Evolutionary conservation across 139 green algal species (phyloP).

Genomic region (Pleodorina starrii): DNA sequence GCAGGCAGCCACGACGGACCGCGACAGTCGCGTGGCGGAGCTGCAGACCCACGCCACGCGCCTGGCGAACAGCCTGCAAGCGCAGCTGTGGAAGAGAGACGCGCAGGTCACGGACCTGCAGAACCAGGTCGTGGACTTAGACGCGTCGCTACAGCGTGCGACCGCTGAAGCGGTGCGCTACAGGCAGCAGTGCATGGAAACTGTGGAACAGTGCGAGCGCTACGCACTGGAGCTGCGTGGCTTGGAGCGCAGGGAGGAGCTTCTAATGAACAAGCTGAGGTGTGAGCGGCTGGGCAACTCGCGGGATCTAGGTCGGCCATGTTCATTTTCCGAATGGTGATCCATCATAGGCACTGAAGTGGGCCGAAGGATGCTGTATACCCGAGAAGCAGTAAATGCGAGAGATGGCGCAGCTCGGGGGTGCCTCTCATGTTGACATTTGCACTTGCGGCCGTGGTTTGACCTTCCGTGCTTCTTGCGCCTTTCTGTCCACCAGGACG

Average conservation of each 20-base stretch:
- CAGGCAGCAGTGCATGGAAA: background rate
- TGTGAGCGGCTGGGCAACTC: too few relatives aligned
- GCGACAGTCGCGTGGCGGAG: background rate
- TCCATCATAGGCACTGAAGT: too few relatives aligned
- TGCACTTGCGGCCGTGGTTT: too few relatives aligned
- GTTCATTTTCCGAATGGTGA: too few relatives aligned
- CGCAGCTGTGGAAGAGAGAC: background rate
- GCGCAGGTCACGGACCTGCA: conserved; percentile 2
- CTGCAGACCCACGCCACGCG: conserved; percentile 3
- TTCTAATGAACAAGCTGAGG: background rate
- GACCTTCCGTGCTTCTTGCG: too few relatives aligned
- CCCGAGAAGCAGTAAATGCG: too few relatives aligned
- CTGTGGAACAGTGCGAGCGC: background rate
- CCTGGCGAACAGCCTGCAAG: background rate
- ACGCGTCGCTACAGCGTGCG: background rate
- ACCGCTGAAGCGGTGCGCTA: background rate
- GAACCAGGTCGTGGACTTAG: background rate
- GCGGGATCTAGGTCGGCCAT: too few relatives aligned
- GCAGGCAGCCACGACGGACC: background rate
- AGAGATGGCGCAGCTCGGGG: too few relatives aligned
- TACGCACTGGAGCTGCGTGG: background rate
- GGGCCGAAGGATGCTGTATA: too few relatives aligned
- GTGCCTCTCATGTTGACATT: too few relatives aligned
- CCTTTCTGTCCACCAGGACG: background rate
- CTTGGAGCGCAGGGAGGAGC: background rate